A percentile compares a stretch with the other conserved stretches of the same genome.
phyloP scores from a whole-genome alignment of 108 stramenopile species.

The Thalassiosira profunda region DNA sequence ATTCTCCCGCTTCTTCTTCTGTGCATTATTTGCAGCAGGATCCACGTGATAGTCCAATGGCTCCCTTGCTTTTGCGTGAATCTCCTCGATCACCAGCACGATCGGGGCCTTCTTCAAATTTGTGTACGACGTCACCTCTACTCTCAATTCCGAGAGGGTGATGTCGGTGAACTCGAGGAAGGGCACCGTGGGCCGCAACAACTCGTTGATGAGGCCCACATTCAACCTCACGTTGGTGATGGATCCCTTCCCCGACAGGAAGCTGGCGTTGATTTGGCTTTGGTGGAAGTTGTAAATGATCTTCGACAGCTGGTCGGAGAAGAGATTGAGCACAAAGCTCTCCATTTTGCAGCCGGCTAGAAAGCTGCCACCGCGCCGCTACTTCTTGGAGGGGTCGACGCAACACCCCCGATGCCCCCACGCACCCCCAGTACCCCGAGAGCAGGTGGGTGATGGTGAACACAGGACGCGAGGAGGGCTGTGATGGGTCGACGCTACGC shows the following conservation, averaged over 20 bases:
- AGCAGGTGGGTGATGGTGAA: too few relatives aligned
- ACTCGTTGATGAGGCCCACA: constrained; percentile 64
- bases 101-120: constrained; percentile 87
- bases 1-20: constrained; percentile 26
- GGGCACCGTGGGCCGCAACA: constrained; percentile 46
- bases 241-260: constrained; percentile 85
- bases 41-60: constrained; percentile 52
- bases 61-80: constrained; percentile 57
- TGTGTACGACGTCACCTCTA: constrained; percentile 78
- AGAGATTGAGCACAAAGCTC: constrained; percentile 74
- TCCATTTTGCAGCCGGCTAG: constrained; percentile 60
- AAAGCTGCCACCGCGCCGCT: too few relatives aligned
- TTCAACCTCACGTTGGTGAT: constrained; percentile 72
- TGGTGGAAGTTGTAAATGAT: constrained; percentile 79
- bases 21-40: constrained; percentile 6
- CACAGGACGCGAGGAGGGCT: too few relatives aligned
- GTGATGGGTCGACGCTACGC: too few relatives aligned
- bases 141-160: constrained; percentile 62
- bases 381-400: too few relatives aligned
- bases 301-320: constrained; percentile 82
- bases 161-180: constrained; percentile 64
- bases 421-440: too few relatives aligned
- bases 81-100: constrained; percentile 69
- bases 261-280: constrained; percentile 75
- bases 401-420: too few relatives aligned